phyloP scores from a whole-genome alignment of 345 rosid genomes.

The Erucastrum elatum region DNA sequence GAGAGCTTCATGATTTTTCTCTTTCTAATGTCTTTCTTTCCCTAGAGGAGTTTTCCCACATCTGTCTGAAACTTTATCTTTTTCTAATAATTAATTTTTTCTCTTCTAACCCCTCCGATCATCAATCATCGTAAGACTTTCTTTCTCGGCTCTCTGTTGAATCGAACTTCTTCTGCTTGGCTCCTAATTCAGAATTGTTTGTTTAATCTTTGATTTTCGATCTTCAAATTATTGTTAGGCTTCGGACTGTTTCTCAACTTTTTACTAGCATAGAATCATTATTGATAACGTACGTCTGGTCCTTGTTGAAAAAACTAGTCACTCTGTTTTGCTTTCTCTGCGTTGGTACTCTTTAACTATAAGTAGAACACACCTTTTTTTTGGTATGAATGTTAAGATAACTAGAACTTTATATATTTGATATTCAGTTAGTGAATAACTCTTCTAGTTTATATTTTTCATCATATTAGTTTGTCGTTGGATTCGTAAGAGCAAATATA shows the following conservation, averaged over 20 bases:
- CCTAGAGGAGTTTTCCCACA: not conserved
- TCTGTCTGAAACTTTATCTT: constrained; percentile 12
- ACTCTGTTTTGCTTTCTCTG: not conserved
- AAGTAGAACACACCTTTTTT: not conserved
- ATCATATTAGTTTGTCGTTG: not conserved
- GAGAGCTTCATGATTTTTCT: constrained; percentile 22
- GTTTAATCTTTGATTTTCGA: not conserved
- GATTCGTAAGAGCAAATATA: not conserved
- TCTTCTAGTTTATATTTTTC: not conserved
- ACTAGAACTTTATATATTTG: not conserved
- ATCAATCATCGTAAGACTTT: constrained; percentile 11
- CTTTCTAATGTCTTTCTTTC: not conserved
- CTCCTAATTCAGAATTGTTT: not conserved
- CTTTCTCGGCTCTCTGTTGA: not conserved
- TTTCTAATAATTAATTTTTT: not conserved
- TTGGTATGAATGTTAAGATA: not conserved
- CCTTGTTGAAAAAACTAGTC: not conserved
- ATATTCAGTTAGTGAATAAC: not conserved
- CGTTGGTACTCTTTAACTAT: not conserved
- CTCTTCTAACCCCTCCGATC: constrained; percentile 15
- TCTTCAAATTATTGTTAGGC: not conserved
- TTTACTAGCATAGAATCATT: not conserved
- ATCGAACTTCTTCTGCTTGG: not conserved
- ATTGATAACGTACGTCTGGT: constrained; percentile 5
- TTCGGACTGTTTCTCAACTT: not conserved